Evolutionary conservation across 768 basidiomycete genomes (phyloP), one percentile per base, ranked within the genome.

Genomic region (Lentinula sp.): DNA sequence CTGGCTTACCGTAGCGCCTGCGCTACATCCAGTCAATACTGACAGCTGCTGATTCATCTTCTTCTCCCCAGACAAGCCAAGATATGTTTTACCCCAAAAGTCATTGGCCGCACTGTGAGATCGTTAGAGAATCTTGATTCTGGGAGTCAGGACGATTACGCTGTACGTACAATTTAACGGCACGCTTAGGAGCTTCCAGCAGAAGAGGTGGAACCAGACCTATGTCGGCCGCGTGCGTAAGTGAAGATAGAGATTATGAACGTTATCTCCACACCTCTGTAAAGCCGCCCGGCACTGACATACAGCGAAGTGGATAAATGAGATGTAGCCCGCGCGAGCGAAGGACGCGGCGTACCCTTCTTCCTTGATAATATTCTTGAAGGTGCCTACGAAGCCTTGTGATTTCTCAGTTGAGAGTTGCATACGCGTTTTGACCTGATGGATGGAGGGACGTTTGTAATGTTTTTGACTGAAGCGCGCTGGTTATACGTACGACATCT

Each of bases 171-270:
- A 91, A 92, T 82, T 98, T 99, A 52, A 95, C 91, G 15, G 97
- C 97, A 75, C 97, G 88, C 77, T 99, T 99, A 1, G 97, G 97
- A 15, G 97, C 97, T 74, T 99, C 97, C 49, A 99, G 78, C 68
- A 98, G 83, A 9, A 99, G 74, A 16, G 97, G 97, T 9, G 97
- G 94, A n/a, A 95, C 88, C 62, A 99, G 86, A 66, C 96, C 89
- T 91, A 57, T 48, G 32, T 61, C 54, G 53, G n/a, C 18, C 37
- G 34, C 18, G 32, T 4, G 23, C 42, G 18, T 42, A 5, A 46
- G 31, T 37, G 15, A 32, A n/a, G 8, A 13, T 15, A 57, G n/a
- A 28, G 43, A 34, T 11, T 34, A 5, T 18, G 6, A 42, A 42
- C 32, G 67, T 21, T 13, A 28, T 40, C 8, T 56, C 18, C 21